Base-by-base conservation (phyloP, 371 early-diverging fungal genomes). In the Mucor indicus region DNA sequence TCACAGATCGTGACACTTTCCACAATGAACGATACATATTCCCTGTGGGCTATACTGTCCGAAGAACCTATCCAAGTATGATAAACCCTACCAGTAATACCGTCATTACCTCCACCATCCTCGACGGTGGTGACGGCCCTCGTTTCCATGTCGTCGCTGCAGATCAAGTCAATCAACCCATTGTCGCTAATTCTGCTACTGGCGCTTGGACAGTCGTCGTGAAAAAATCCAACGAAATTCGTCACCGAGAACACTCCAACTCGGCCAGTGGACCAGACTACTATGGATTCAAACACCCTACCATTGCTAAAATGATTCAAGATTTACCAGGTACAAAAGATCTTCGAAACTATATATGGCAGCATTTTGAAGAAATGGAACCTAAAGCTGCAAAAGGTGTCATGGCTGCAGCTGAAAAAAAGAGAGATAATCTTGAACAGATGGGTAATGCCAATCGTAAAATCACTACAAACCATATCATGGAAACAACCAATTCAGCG, bases 11-110 rank as follows among this genome's bases (percentile, higher is more conserved):
- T 11, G 84, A 86, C 17, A 75, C 83, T 2, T 96, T 89, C 65
- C 95, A 96, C 53, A 91, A 85, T 42, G 89, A 91, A 43, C 79
- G 93, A 5, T 94, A 96, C 50, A 92, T 96, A 17, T 96, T 85
- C 73, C 92, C 96, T 9, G 85, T 93, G 0, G 95, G 96, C 2
- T 95, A 90, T 60, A 83, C 70, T 6, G 74, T 80, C 5, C 63
- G 58, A 44, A 60, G 92, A 51, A 59, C 73, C 1, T 93, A 84
- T 53, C 81, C 84, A 22, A 90, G 90, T 47, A 90, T 89, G 79
- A 65, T 81, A 3, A 81, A 91, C 55, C 77, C 85, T 8, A 67
- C 57, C 5, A 64, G 51, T 24, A 69, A 73, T 29, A 82, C 85
- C 4, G 69, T 69, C 3, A 89, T 93, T 54, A 82, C 80, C 1